Evolutionary conservation across 2,329 filamentous ascomycete species (phyloP), one percentile per base, ranked within the genome.

Genomic region (Akanthomyces lecanii): DNA sequence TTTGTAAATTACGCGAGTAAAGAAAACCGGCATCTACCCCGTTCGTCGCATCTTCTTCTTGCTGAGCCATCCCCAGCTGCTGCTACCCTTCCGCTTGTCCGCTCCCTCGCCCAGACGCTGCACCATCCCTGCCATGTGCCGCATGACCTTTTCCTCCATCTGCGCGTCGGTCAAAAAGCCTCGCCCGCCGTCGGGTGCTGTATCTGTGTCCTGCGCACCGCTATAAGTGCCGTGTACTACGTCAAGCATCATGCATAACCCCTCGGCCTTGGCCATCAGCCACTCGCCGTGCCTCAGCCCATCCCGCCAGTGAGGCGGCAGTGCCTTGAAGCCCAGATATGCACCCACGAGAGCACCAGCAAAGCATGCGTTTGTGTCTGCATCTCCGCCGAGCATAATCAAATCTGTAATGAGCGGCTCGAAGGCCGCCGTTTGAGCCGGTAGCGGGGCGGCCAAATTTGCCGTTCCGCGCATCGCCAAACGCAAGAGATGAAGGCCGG

Each of bases 311-410:
- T 82, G 77, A 0, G 73, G 67, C 0, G 82, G 81, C 4, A 84
- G 70, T 1, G 71, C 71, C 47, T 72, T 75, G 47, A 68, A 80
- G 16, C 82, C 82, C 1, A 83, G 66, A 47, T 77, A 79, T 0
- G 75, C 77, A 0, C 82, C 82, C 0, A 84, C 65, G 0, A 84
- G 70, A 0, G 81, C 79, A 0, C 81, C 81, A 0, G 81, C 81
- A 60, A 80, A 81, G 51, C 79, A 82, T 7, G 80, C 81, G 64
- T 84, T 84, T 0, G 82, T 84, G 65, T 84, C 82, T 3, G 81
- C 80, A 64, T 84, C 82, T 0, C 82, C 2, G 28, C 79, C 82
- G 42, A 77, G 73, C 79, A 83, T 81, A 42, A 80, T 76, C 16
- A 84, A 60, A 60, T 60, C 57, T 42, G 77, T 79, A 14, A 83